A percentile compares a stretch with the other conserved stretches of the same genome.
These are phyloP conservation scores for Vachellia pachyceras DNA, from an alignment of 306 rosid genomes.

Conservation along the genomic window DNA sequence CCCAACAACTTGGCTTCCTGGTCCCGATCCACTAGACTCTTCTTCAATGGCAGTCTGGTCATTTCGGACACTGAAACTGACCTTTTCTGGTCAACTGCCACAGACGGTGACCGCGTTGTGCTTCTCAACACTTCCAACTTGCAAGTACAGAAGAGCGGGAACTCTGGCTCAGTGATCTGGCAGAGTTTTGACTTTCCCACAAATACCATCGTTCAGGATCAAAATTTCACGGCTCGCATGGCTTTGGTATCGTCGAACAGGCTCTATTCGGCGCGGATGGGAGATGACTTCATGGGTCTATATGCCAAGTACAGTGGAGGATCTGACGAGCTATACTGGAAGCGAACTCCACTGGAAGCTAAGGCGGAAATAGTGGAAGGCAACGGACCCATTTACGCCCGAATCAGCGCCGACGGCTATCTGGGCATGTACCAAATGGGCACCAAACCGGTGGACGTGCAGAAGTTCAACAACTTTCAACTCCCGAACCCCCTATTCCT, in stretches of 20 bases:
- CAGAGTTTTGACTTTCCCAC: slow-evolving; percentile 78
- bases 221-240: slow-evolving; percentile 67
- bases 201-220: slow-evolving; percentile 71
- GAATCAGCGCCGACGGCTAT: slow-evolving; percentile 65
- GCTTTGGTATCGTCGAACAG: slow-evolving; percentile 53
- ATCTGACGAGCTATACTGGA: slow-evolving; percentile 58
- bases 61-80: slow-evolving; percentile 52
- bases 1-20: slow-evolving; percentile 49
- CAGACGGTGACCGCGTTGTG: slow-evolving; percentile 50
- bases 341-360: slow-evolving; percentile 60
- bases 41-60: slow-evolving; percentile 76
- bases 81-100: slow-evolving; percentile 69
- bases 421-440: slow-evolving; percentile 82
- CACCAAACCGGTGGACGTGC: slow-evolving; percentile 62
- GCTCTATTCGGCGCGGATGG: slow-evolving; percentile 56
- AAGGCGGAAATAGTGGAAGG: slow-evolving; percentile 54
- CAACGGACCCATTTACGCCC: slow-evolving; percentile 67
- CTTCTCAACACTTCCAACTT: slow-evolving; percentile 76
- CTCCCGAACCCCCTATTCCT: slow-evolving; percentile 50
- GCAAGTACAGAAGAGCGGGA: slow-evolving; percentile 39
- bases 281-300: slow-evolving; percentile 64
- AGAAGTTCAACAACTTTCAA: slow-evolving; percentile 65
- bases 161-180: slow-evolving; percentile 51
- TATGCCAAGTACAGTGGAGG: slow-evolving; percentile 43
- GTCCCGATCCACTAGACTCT: slow-evolving; percentile 61